phyloP scores from a whole-genome alignment of 257 asterid species.

The Solanum acaule region DNA sequence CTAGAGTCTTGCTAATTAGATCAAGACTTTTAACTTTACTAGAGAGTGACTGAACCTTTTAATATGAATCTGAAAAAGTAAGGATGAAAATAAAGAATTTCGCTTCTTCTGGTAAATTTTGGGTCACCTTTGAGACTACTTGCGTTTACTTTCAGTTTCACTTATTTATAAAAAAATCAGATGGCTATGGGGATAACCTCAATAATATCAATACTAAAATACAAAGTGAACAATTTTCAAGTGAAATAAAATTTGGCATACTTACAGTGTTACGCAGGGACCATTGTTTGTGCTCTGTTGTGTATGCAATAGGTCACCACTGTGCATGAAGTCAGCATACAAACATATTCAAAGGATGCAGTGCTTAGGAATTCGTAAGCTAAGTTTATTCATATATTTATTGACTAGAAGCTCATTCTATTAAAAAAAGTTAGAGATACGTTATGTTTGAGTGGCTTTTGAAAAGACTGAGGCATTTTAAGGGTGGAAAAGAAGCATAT shows the following conservation, averaged over 20 bases:
- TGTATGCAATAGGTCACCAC: neutral
- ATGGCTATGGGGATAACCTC: neutral
- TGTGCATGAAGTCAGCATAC: neutral
- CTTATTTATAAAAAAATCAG: neutral
- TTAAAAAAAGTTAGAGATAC: neutral
- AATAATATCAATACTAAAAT: neutral
- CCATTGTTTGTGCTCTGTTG: neutral
- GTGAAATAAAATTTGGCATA: neutral
- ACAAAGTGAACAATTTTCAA: neutral
- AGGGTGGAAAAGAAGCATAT: neutral
- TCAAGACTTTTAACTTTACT: neutral
- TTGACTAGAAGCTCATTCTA: neutral
- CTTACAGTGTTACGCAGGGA: neutral
- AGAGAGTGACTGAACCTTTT: neutral
- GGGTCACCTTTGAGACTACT: neutral
- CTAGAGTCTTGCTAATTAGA: neutral
- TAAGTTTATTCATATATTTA: neutral
- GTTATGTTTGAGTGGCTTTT: neutral
- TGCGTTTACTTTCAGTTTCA: neutral
- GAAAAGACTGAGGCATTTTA: neutral
- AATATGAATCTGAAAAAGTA: neutral
- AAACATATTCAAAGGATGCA: neutral
- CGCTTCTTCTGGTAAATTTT: neutral
- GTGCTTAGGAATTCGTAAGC: neutral
- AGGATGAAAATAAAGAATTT: neutral